Evolutionary conservation across 164 flowering plant genomes (phyloP).

Genomic region (Tetracentron sinense): DNA sequence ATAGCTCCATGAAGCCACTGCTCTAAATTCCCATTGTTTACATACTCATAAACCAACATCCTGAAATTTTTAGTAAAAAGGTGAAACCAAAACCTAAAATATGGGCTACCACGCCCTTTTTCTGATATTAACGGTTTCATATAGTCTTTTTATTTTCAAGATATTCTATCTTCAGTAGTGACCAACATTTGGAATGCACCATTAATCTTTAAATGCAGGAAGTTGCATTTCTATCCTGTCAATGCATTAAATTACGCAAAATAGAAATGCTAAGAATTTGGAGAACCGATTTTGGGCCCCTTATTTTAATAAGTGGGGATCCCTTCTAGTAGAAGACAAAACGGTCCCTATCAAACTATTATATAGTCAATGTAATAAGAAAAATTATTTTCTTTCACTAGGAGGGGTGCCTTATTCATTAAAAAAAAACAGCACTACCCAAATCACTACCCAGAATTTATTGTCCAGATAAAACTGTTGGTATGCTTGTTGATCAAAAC

Average conservation of each 20-base stretch:
- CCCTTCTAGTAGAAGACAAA: too few species aligned
- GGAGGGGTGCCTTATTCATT: too few species aligned
- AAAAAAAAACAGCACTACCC: too few species aligned
- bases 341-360: too few species aligned
- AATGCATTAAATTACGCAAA: neutral
- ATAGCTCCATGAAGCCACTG: conserved; percentile 84
- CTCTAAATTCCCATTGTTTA: conserved; percentile 70
- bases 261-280: neutral
- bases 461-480: neutral
- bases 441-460: too few species aligned
- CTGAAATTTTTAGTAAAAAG: conserved; percentile 23
- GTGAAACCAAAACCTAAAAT: neutral
- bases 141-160: too few species aligned
- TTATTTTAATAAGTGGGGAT: too few species aligned
- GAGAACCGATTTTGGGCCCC: too few species aligned
- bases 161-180: neutral
- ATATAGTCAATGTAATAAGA: too few species aligned
- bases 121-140: neutral
- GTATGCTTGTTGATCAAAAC: too few species aligned
- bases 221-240: neutral
- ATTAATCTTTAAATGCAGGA: neutral
- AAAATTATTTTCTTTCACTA: too few species aligned
- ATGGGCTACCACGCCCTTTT: neutral
- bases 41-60: conserved; percentile 70
- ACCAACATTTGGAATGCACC: neutral